These are phyloP conservation scores for Scleroderma citrinum DNA, from an alignment of 768 basidiomycete genomes.

Conservation along the genomic window DNA sequence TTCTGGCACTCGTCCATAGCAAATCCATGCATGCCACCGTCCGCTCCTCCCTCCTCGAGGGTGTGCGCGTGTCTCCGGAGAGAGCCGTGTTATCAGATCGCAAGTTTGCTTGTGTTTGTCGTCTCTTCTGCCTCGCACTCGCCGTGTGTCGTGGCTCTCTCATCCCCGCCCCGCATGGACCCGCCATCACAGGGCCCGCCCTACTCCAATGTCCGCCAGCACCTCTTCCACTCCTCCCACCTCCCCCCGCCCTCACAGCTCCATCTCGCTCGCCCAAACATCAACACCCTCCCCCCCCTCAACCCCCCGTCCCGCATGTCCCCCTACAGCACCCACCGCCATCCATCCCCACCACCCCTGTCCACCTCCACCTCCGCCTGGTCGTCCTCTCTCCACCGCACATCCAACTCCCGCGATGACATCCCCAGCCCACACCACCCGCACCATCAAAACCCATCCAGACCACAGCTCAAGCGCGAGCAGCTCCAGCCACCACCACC, in stretches of 20 bases:
- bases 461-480: conserved; percentile 25
- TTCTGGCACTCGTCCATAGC: too few species aligned
- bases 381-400: conserved; percentile 27
- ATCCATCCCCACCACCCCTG: conserved; percentile 23
- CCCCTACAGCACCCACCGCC: conserved; percentile 21
- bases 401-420: conserved; percentile 40
- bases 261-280: conserved; percentile 31
- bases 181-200: conserved; percentile 26
- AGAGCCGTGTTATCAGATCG: not conserved
- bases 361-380: conserved; percentile 19
- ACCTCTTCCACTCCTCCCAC: conserved; percentile 38
- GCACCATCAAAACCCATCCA: conserved; percentile 17
- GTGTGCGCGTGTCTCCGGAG: not conserved
- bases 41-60: too few species aligned
- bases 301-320: conserved; percentile 23
- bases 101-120: not conserved
- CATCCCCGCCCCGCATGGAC: conserved; percentile 14
- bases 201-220: conserved; percentile 23
- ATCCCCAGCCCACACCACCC: conserved; percentile 16
- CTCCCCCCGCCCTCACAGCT: conserved; percentile 41
- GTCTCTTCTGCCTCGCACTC: conserved; percentile 18
- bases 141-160: not conserved
- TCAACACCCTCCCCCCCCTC: conserved; percentile 40
- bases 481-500: conserved; percentile 21
- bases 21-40: too few species aligned